A percentile compares a stretch with the other conserved stretches of the same genome.
Conservation (phyloP, 768 basidiomycete genomes). For the Cubamyces sp. region DNA sequence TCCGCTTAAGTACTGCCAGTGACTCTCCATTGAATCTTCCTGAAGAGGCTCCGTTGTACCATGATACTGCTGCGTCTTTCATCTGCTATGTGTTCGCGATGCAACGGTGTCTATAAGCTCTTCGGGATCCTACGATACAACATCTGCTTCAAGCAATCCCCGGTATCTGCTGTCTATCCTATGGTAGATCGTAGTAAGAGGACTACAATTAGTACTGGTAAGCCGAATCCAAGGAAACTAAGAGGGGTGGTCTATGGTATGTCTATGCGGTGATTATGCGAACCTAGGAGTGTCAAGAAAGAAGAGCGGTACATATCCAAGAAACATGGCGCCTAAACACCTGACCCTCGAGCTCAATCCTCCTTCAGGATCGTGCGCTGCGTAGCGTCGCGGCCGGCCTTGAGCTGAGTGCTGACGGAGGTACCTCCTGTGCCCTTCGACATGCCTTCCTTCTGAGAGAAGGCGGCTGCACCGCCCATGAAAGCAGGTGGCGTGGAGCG, state of each 20-base stretch:
- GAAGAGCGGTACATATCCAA: not conserved
- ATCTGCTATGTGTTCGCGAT: too few species aligned
- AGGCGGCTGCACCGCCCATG: slow-evolving; percentile 14
- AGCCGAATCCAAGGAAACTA: not conserved
- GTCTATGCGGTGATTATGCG: not conserved
- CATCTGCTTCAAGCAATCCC: not conserved
- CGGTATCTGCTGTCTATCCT: too few species aligned
- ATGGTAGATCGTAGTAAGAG: not conserved
- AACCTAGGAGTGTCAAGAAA: not conserved
- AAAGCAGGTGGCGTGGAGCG: slow-evolving; percentile 55
- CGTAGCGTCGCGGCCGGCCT: slow-evolving; percentile 90
- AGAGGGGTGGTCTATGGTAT: not conserved
- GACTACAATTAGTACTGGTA: not conserved
- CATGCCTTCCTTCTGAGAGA: slow-evolving; percentile 41
- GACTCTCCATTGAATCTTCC: too few species aligned
- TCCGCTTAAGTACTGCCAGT: too few species aligned
- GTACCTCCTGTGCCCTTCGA: slow-evolving; percentile 91
- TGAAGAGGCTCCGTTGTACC: too few species aligned
- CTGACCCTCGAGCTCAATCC: slow-evolving; percentile 26
- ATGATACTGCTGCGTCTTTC: too few species aligned
- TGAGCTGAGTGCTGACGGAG: slow-evolving; percentile 78
- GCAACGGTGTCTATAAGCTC: too few species aligned
- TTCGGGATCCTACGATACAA: not conserved
- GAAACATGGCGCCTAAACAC: not conserved
- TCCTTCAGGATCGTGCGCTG: slow-evolving; percentile 55